Conservation (phyloP, 257 asterid species). For the Solanum habrochaites region DNA sequence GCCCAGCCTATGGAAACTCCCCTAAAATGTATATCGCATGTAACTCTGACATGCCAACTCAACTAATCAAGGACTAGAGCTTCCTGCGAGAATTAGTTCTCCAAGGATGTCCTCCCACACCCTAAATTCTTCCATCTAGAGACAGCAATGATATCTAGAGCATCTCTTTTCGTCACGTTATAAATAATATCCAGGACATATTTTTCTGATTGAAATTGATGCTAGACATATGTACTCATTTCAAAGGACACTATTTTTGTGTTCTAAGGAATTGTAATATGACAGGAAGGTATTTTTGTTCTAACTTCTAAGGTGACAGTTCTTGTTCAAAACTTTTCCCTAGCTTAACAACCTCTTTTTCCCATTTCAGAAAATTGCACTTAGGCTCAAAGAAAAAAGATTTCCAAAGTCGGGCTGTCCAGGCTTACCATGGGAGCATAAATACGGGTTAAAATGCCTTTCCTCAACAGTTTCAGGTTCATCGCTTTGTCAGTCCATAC, state of each 20-base stretch:
- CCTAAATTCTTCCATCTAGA: neutral
- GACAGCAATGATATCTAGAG: neutral
- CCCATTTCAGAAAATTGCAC: neutral
- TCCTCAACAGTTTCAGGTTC: constrained; percentile 76
- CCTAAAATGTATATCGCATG: neutral
- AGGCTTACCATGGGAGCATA: constrained; percentile 92
- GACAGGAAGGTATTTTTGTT: neutral
- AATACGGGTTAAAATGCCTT: constrained; percentile 85
- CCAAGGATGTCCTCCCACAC: neutral
- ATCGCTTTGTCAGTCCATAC: constrained; percentile 76
- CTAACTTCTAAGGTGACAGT: neutral
- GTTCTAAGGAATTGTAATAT: neutral
- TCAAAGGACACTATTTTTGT: neutral
- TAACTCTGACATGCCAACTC: neutral
- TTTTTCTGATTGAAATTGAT: neutral
- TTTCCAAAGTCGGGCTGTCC: neutral
- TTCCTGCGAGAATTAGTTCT: neutral
- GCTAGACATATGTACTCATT: neutral
- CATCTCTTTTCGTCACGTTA: neutral
- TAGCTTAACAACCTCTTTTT: neutral
- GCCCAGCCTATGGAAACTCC: neutral
- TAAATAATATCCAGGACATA: neutral
- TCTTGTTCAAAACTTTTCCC: neutral
- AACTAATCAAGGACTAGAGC: neutral
- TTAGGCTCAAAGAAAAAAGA: neutral